A percentile compares a stretch with the other conserved stretches of the same genome.
Evolutionary conservation across 2,329 filamentous ascomycete genomes (phyloP).

Genomic region (Zarea fungicola): DNA sequence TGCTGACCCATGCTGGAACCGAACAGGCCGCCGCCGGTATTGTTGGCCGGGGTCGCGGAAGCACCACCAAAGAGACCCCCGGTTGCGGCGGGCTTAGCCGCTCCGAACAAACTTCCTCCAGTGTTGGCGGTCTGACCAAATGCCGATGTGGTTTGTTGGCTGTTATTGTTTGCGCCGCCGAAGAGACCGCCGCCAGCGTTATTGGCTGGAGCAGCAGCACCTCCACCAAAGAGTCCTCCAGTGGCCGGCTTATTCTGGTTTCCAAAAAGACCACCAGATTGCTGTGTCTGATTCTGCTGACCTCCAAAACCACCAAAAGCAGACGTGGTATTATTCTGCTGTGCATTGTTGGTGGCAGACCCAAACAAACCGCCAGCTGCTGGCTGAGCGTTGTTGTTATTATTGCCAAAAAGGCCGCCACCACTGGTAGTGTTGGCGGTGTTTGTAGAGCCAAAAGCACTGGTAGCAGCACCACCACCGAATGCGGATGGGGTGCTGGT

Average conservation of each 20-base stretch:
- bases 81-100: constrained; percentile 28
- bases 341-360: constrained; percentile 23
- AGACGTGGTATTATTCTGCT: constrained; percentile 15
- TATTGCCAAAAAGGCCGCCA: constrained; percentile 31
- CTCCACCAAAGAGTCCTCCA: constrained; percentile 30
- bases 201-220: constrained; percentile 39
- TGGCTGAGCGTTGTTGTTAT: constrained; percentile 2
- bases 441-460: constrained; percentile 32
- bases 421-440: constrained; percentile 13
- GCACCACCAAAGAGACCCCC: constrained; percentile 37
- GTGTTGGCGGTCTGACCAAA: constrained; percentile 20
- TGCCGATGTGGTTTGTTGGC: constrained; percentile 15
- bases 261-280: constrained; percentile 37
- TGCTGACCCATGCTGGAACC: constrained; percentile 33
- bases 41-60: constrained; percentile 30
- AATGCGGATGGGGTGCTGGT: constrained; percentile 22
- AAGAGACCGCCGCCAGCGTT: constrained; percentile 33
- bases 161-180: constrained; percentile 30
- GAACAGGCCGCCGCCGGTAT: constrained; percentile 34
- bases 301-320: constrained; percentile 17
- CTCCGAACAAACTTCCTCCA: constrained; percentile 36
- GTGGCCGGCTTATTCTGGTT: constrained; percentile 23
- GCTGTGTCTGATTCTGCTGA: background rate
- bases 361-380: constrained; percentile 30
- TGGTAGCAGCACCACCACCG: constrained; percentile 23